Evolutionary conservation across 495 filamentous ascomycete genomes (phyloP).

Genomic region (Hyaloscypha variabilis): DNA sequence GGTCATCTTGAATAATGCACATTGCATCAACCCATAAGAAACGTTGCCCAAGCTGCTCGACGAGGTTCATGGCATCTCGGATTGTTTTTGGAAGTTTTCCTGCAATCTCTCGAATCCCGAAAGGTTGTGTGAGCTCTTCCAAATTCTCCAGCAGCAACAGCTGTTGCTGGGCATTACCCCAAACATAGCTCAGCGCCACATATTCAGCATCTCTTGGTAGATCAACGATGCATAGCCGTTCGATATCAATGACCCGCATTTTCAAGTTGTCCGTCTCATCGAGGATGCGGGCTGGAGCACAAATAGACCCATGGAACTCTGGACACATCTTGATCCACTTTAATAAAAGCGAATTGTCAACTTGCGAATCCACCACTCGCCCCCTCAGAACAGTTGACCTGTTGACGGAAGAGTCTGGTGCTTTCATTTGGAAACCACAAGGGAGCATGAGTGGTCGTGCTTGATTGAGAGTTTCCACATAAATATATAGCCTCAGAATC

Average conservation of each 20-base stretch:
- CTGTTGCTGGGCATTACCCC: neutral
- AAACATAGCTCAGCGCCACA: constrained; percentile 1
- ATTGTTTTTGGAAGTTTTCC: neutral
- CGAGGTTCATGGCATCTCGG: neutral
- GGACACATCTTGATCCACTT: neutral
- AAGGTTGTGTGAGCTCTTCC: neutral
- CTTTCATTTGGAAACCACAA: constrained; percentile 3
- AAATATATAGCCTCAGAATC: neutral
- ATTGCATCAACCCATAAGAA: neutral
- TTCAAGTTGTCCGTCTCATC: neutral
- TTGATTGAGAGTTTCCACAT: neutral
- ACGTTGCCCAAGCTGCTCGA: neutral
- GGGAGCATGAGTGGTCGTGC: neutral
- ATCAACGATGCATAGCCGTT: constrained; percentile 1
- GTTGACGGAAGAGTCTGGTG: neutral
- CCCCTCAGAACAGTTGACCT: neutral
- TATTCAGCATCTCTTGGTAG: neutral
- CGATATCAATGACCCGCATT: constrained; percentile 5
- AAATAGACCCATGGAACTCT: neutral
- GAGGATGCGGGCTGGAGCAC: neutral
- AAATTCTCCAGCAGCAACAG: neutral
- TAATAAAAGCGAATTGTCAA: neutral
- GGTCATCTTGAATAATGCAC: neutral
- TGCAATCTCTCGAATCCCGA: neutral
- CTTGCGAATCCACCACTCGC: neutral